Conservation (phyloP, 805 yeast genomes). For the Starmerella stellata region DNA sequence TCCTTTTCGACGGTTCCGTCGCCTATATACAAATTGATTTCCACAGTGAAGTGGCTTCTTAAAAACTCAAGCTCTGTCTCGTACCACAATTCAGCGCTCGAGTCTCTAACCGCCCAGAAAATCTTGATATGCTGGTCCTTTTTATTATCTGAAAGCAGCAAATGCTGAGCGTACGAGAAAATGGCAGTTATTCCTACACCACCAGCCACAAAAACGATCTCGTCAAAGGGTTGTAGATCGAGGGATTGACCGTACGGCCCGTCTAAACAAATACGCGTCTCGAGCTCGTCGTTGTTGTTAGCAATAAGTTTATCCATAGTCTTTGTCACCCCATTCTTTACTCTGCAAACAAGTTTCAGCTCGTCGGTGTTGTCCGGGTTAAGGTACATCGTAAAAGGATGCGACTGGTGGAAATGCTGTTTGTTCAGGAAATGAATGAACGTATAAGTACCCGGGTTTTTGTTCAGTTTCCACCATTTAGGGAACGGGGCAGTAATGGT, state of each 20-base stretch:
- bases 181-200: conserved; percentile 53
- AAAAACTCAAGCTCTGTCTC: conserved; percentile 26
- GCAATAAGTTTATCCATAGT: neutral
- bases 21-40: conserved; percentile 6
- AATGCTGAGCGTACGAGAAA: conserved; percentile 10
- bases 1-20: neutral
- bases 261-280: conserved; percentile 27
- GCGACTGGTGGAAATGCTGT: conserved; percentile 46
- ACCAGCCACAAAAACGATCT: conserved; percentile 46
- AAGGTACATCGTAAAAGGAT: conserved; percentile 40
- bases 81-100: conserved; percentile 27
- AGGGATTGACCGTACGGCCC: conserved; percentile 53
- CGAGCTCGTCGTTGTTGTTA: neutral
- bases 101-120: conserved; percentile 11
- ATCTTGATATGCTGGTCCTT: conserved; percentile 17
- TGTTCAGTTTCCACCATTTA: conserved; percentile 28
- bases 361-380: conserved; percentile 1
- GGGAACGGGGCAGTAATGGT: conserved; percentile 26
- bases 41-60: conserved; percentile 6
- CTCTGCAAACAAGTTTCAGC: conserved; percentile 14
- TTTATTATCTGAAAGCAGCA: neutral
- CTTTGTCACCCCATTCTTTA: conserved; percentile 40
- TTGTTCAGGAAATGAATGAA: conserved; percentile 35
- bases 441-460: conserved; percentile 36
- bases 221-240: conserved; percentile 33